Base-by-base conservation (phyloP, 805 yeast genomes). In the Metschnikowia henanensis region DNA sequence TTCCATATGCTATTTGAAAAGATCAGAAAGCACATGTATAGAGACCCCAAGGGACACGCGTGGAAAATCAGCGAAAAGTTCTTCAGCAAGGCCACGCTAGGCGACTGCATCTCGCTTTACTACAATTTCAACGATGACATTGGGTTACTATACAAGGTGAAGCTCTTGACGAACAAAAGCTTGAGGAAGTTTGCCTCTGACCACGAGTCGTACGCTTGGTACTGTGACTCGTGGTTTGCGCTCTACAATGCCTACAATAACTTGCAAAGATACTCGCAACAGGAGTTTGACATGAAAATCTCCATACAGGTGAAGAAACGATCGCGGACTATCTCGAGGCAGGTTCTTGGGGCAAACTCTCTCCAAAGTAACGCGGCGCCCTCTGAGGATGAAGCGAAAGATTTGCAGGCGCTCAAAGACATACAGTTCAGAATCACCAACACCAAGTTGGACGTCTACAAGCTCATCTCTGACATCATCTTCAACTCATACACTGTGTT, bases 121-220 rank as follows among this genome's bases (percentile, higher is more conserved):
- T 85, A 84, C 61, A 77, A 83, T 6, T 57, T 81, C 30, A 76
- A 77, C 55, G 92, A 85, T 61, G 92, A 85, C 61, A 59, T 80
- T 17, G 65, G 76, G 23, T 64, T 84, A 15, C 62, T 83, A 26
- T 79, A 69, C 64, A 82, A 82, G 54, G 51, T 81, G 20, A 74
- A 76, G n/a, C 56, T 79, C 3, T 59, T 77, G 26, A 58, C 66
- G 5, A 72, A 74, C 41, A 51, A 66, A 2, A 47, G 64, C 5
- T 41, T 56, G 37, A 67, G 68, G 38, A 45, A 57, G 12, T 50
- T 76, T 39, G 80, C 78, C 5, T 61, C 65, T 4, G 71, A 72
- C 54, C 88, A 85, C 58, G 88, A 82, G 60, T 69, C 81, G 2
- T 65, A 77, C 30, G 80, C 87, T 0, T 84, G 92, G 91, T 81